These are phyloP conservation scores for Tolypocladium endophyticum DNA, from an alignment of 2,329 filamentous ascomycete species.

Conservation along the genomic window DNA sequence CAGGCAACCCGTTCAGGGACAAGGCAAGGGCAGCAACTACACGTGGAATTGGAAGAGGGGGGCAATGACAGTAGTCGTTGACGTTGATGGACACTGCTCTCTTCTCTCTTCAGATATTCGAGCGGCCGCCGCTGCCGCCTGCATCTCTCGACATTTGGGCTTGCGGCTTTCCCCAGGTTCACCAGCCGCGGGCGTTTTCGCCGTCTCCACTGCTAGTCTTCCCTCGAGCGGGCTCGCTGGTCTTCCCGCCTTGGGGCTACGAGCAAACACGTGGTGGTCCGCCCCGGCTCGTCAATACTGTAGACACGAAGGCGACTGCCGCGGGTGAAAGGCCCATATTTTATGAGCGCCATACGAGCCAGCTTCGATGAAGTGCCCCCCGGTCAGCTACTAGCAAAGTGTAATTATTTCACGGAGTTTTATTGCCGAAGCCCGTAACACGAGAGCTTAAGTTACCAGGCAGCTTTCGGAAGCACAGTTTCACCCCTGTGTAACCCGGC, in stretches of 20 bases:
- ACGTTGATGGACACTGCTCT: neutral
- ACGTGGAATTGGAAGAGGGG: neutral
- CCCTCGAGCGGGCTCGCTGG: neutral
- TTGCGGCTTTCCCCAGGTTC: neutral
- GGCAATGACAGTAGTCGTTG: neutral
- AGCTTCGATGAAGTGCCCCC: neutral
- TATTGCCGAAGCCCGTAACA: neutral
- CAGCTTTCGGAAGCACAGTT: neutral
- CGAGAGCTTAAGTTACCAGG: neutral
- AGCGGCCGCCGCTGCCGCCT: neutral
- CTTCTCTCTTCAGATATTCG: neutral
- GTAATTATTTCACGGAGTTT: neutral
- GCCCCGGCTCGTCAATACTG: no score
- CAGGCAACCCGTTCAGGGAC: neutral
- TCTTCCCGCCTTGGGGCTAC: neutral
- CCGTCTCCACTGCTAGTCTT: neutral
- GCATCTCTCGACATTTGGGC: neutral
- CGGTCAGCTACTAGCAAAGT: neutral
- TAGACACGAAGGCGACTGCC: neutral
- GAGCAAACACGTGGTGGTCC: neutral
- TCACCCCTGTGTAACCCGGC: neutral
- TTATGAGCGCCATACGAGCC: neutral
- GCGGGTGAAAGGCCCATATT: neutral
- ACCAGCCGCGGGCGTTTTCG: neutral
- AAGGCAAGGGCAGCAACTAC: neutral